Percentiles rank a stretch among this genome's conserved stretches.
phyloP scores from a whole-genome alignment of 2,329 filamentous ascomycete species.

The Reticulascus tulasneorum region DNA sequence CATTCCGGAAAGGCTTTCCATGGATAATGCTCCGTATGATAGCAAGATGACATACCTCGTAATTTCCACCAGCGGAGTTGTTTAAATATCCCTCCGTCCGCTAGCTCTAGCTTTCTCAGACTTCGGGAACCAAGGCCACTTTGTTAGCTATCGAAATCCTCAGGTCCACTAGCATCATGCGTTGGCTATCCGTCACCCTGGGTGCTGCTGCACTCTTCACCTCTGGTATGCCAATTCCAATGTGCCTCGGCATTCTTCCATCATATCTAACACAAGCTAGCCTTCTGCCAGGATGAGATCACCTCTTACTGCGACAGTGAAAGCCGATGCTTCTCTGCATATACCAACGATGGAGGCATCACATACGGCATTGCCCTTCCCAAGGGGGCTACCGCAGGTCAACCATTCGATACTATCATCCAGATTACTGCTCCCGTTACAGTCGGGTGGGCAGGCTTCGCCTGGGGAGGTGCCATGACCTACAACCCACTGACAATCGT shows the following conservation, averaged over 20 bases:
- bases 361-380: constrained; percentile 33
- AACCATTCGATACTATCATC: constrained; percentile 35
- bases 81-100: no score
- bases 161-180: constrained; percentile 13
- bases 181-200: constrained; percentile 2
- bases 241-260: no score
- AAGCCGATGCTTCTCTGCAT: constrained; percentile 17
- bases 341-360: constrained; percentile 22
- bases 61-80: no score
- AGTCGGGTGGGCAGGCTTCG: constrained; percentile 39
- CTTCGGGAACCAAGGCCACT: no score
- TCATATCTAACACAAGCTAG: neutral
- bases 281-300: constrained; percentile 4
- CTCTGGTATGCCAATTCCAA: constrained; percentile 5
- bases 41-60: no score
- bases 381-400: constrained; percentile 17
- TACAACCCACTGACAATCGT: constrained; percentile 37
- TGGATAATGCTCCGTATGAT: neutral
- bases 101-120: no score
- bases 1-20: neutral
- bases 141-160: no score
- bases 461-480: constrained; percentile 42
- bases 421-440: constrained; percentile 35
- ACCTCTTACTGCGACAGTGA: constrained; percentile 16
- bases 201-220: constrained; percentile 7